These are phyloP conservation scores for Amylocystis lapponica DNA, from an alignment of 768 basidiomycete species.

Conservation along the genomic window DNA sequence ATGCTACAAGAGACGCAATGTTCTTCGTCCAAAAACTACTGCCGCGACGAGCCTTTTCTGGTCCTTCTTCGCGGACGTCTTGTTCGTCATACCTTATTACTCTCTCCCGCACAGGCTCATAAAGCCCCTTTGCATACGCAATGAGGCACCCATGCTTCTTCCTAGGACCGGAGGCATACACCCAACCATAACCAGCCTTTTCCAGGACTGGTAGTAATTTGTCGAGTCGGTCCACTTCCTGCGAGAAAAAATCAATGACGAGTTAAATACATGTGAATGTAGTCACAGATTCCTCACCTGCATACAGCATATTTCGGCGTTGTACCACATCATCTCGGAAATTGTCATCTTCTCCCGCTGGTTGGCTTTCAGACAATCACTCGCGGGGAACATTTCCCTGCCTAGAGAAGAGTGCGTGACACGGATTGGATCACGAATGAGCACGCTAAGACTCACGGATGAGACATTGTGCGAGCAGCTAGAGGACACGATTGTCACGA, in stretches of 20 bases:
- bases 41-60: slow-evolving; percentile 37
- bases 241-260: too few species aligned
- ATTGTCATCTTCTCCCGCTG: slow-evolving; percentile 74
- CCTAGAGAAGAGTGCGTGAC: slow-evolving; percentile 35
- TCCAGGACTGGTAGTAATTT: slow-evolving; percentile 66
- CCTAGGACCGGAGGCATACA: slow-evolving; percentile 60
- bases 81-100: slow-evolving; percentile 68
- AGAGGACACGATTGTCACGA: slow-evolving; percentile 6
- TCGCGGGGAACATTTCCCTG: slow-evolving; percentile 77
- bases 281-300: slow-evolving; percentile 48
- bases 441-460: slow-evolving; percentile 52
- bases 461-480: slow-evolving; percentile 76
- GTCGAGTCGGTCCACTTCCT: slow-evolving; percentile 87
- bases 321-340: slow-evolving; percentile 63
- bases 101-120: slow-evolving; percentile 38
- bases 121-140: slow-evolving; percentile 54
- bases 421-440: background rate
- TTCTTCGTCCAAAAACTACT: slow-evolving; percentile 72
- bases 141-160: slow-evolving; percentile 89
- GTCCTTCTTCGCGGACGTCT: slow-evolving; percentile 37
- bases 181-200: slow-evolving; percentile 54
- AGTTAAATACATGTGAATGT: background rate
- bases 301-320: slow-evolving; percentile 81
- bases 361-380: slow-evolving; percentile 71
- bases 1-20: slow-evolving; percentile 68